These are phyloP conservation scores for Pythium periplocum DNA, from an alignment of 352 stramenopile species.

Conservation along the genomic window DNA sequence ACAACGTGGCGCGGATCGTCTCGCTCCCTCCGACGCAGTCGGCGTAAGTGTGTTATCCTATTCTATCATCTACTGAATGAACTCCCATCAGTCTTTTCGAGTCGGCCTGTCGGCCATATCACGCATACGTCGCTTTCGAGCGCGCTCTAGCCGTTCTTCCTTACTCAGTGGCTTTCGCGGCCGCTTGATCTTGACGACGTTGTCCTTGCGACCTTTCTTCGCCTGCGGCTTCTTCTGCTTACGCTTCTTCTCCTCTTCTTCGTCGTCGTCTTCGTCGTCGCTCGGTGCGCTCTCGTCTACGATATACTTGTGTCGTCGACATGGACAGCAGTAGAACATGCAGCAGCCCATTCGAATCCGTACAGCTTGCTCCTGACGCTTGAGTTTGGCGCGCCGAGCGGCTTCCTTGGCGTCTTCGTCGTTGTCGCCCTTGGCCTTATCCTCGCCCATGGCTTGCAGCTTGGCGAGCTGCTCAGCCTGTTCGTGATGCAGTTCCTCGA, in stretches of 20 bases:
- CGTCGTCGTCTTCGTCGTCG: conserved; percentile 27
- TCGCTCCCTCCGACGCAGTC: too few relatives aligned
- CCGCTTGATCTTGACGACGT: conserved; percentile 42
- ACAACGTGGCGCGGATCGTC: too few relatives aligned
- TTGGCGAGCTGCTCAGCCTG: conserved; percentile 36
- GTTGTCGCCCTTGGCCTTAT: conserved; percentile 25
- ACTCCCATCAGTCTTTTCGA: conserved; percentile 34
- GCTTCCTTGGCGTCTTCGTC: conserved; percentile 12
- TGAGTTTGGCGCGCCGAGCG: conserved; percentile 24
- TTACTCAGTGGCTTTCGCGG: conserved; percentile 61
- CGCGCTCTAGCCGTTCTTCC: conserved; percentile 57
- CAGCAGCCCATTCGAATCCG: conserved; percentile 66
- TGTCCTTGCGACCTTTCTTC: conserved; percentile 24
- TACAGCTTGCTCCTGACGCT: conserved; percentile 48
- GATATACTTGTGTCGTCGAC: conserved; percentile 47
- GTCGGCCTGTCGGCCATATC: conserved; percentile 70
- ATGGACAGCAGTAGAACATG: conserved; percentile 63
- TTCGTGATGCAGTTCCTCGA: conserved; percentile 40
- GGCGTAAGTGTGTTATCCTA: too few relatives aligned
- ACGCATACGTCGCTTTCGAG: conserved; percentile 46
- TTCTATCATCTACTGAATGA: too few relatives aligned
- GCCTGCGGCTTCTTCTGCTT: conserved; percentile 18
- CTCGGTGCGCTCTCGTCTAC: conserved; percentile 34
- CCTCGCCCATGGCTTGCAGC: conserved; percentile 18
- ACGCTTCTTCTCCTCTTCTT: conserved; percentile 28